These are phyloP conservation scores for Neocucurbitaria cava DNA, from an alignment of 2,329 filamentous ascomycete genomes.

Conservation along the genomic window DNA sequence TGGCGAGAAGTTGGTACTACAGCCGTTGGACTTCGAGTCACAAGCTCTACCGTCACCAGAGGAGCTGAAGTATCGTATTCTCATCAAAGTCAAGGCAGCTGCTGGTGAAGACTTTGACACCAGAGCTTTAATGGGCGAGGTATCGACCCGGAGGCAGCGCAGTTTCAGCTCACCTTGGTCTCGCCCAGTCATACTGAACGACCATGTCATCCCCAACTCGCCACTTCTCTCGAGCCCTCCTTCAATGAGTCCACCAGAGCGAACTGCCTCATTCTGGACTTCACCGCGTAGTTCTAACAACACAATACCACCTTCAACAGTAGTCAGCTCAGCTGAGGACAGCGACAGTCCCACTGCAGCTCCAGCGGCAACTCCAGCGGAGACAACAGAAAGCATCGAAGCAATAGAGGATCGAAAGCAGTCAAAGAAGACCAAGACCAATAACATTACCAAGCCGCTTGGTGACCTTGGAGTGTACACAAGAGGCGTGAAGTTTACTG, in stretches of 20 bases:
- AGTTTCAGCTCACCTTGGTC: slow-evolving; percentile 82
- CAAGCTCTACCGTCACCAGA: slow-evolving; percentile 82
- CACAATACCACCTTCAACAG: slow-evolving; percentile 62
- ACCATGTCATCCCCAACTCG: slow-evolving; percentile 56
- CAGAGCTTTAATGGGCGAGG: slow-evolving; percentile 45
- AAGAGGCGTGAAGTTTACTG: slow-evolving; percentile 81
- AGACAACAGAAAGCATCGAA: slow-evolving; percentile 50
- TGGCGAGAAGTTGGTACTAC: slow-evolving; percentile 76
- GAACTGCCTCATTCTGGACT: slow-evolving; percentile 54
- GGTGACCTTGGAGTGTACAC: slow-evolving; percentile 84
- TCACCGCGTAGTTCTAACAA: slow-evolving; percentile 62
- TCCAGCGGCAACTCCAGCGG: too few species aligned
- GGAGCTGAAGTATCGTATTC: slow-evolving; percentile 79
- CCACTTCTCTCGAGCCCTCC: slow-evolving; percentile 61
- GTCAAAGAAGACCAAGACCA: slow-evolving; percentile 67
- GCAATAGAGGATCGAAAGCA: slow-evolving; percentile 65
- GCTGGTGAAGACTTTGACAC: slow-evolving; percentile 54
- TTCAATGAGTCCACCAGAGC: slow-evolving; percentile 60
- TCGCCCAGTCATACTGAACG: slow-evolving; percentile 68
- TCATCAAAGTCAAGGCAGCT: slow-evolving; percentile 94
- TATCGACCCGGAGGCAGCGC: slow-evolving; percentile 54
- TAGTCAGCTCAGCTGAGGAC: slow-evolving; percentile 72
- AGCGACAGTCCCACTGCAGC: slow-evolving; percentile 70
- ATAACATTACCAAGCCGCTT: slow-evolving; percentile 84
- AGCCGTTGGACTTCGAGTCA: slow-evolving; percentile 73